These are phyloP conservation scores for Aureobasidium sp. DNA, from an alignment of 2,329 filamentous ascomycete species.

Conservation along the genomic window DNA sequence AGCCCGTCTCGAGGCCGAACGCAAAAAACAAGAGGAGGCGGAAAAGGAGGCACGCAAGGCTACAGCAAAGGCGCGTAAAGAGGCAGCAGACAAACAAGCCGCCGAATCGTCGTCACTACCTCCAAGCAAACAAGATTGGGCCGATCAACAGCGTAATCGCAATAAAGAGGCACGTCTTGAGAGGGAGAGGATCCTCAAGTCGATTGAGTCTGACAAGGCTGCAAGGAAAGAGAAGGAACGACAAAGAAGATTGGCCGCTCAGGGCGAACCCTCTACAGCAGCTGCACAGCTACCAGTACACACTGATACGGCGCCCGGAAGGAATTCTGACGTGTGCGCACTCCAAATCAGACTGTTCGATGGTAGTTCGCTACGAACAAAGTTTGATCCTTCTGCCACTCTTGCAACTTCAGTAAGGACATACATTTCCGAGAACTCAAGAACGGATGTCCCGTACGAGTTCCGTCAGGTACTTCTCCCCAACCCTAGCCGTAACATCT, in stretches of 20 bases:
- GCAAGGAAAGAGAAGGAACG: conserved; percentile 55
- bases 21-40: conserved; percentile 38
- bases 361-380: conserved; percentile 67
- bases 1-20: conserved; percentile 5
- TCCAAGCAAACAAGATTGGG: conserved; percentile 26
- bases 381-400: conserved; percentile 55
- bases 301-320: not conserved
- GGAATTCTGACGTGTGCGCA: conserved; percentile 18
- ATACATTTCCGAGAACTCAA: conserved; percentile 62
- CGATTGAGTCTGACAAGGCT: conserved; percentile 69
- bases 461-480: conserved; percentile 82
- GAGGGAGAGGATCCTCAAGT: conserved; percentile 61
- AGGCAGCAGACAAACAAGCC: conserved; percentile 31
- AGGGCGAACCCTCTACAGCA: conserved; percentile 31
- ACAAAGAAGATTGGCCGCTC: conserved; percentile 37
- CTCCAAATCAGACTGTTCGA: conserved; percentile 79
- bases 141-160: conserved; percentile 47
- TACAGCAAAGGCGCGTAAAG: conserved; percentile 30
- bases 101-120: conserved; percentile 21
- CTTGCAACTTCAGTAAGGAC: conserved; percentile 60
- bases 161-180: conserved; percentile 62
- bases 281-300: conserved; percentile 19
- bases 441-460: conserved; percentile 53
- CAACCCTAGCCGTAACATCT: conserved; percentile 65
- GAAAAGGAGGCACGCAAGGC: conserved; percentile 41